These are phyloP conservation scores for Alternaria postmessia DNA, from an alignment of 2,329 filamentous ascomycete species.

Conservation along the genomic window DNA sequence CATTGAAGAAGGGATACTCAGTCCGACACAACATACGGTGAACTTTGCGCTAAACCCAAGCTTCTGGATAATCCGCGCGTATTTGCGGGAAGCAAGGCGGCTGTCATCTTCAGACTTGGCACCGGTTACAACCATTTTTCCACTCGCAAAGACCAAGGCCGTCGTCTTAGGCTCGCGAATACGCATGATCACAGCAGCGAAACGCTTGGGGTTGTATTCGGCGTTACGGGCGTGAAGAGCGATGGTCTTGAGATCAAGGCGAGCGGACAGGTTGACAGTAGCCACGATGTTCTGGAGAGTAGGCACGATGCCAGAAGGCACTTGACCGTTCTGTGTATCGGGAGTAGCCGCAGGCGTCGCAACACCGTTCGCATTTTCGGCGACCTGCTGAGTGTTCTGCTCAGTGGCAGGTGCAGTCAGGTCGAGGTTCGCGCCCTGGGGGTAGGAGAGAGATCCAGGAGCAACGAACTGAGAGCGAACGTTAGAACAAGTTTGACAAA, in stretches of 20 bases:
- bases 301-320: constrained; percentile 71
- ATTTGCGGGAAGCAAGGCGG: constrained; percentile 95
- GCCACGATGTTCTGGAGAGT: constrained; percentile 82
- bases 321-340: constrained; percentile 69
- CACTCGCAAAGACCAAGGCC: constrained; percentile 94
- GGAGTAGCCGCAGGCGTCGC: constrained; percentile 92
- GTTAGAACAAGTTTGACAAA: constrained; percentile 32
- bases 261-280: constrained; percentile 99
- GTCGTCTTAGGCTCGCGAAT: constrained; percentile 99
- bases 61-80: constrained; percentile 99
- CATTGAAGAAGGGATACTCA: constrained; percentile 17
- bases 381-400: constrained; percentile 67
- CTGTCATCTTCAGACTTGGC: constrained; percentile 98
- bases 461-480: constrained; percentile 69
- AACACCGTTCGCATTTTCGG: constrained; percentile 70
- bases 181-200: constrained; percentile 99
- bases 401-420: constrained; percentile 81
- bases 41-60: constrained; percentile 99
- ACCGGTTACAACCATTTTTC: constrained; percentile 99
- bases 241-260: constrained; percentile 97
- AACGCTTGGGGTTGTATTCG: constrained; percentile 99
- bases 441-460: constrained; percentile 90
- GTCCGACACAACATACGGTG: constrained; percentile 59
- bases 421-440: constrained; percentile 76
- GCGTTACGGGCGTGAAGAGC: constrained; percentile 97